phyloP scores from a whole-genome alignment of 345 rosid genomes.

The Salix purpurea region DNA sequence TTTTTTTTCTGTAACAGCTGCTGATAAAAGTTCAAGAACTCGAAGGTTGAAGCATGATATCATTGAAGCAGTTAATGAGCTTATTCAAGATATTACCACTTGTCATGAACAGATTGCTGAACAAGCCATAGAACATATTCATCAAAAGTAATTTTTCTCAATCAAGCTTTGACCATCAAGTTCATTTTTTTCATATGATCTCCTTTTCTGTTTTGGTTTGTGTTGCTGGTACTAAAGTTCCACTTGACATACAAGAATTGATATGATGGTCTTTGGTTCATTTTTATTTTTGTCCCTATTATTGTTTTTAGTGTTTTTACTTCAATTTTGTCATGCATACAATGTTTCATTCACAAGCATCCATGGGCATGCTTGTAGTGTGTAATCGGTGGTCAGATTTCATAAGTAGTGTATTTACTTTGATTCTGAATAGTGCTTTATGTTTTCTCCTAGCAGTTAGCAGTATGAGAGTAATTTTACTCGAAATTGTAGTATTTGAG shows the following conservation, averaged over 20 bases:
- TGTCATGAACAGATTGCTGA: constrained; percentile 99
- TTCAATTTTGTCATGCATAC: neutral
- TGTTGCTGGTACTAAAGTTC: neutral
- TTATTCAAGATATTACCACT: constrained; percentile 75
- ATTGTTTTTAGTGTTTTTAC: neutral
- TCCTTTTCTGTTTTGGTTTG: neutral
- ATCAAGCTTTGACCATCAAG: constrained; percentile 1
- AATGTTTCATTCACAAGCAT: neutral
- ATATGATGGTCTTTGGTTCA: neutral
- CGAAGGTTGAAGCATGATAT: constrained; percentile 95
- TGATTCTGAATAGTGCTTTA: neutral
- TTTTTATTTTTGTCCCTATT: neutral
- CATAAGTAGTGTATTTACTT: neutral
- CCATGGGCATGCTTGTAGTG: neutral
- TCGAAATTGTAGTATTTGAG: neutral
- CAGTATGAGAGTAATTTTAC: neutral
- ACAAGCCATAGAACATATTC: constrained; percentile 99
- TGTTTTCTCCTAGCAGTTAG: neutral
- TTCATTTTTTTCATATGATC: neutral
- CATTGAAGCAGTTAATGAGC: constrained; percentile 93
- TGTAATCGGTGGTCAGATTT: neutral
- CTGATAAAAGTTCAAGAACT: constrained; percentile 80
- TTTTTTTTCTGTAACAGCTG: constrained; percentile 53
- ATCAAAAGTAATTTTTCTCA: constrained; percentile 67
- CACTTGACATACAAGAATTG: neutral